phyloP scores from a whole-genome alignment of 306 rosid genomes.

The Dicorynia guianensis region DNA sequence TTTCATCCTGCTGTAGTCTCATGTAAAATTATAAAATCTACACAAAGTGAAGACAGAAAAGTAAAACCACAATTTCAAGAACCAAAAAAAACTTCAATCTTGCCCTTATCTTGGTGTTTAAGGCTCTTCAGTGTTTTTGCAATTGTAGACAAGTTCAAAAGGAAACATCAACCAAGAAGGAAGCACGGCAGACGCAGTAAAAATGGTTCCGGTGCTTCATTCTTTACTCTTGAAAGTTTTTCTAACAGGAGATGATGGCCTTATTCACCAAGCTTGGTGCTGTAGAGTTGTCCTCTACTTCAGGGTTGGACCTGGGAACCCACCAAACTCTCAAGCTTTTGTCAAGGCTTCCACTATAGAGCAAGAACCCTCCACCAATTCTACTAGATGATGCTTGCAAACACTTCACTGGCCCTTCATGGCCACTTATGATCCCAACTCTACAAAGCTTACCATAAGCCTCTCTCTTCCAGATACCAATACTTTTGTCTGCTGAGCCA shows the following conservation, averaged over 20 bases:
- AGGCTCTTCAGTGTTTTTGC: constrained; percentile 27
- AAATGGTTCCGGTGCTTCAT: constrained; percentile 52
- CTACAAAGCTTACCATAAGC: constrained; percentile 71
- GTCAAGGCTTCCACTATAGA: constrained; percentile 94
- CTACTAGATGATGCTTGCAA: constrained; percentile 70
- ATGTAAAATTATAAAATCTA: constrained; percentile 11
- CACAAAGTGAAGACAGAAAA: constrained; percentile 32
- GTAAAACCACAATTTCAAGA: constrained; percentile 24
- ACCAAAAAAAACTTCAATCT: constrained; percentile 34
- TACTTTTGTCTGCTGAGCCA: constrained; percentile 91
- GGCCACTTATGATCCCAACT: constrained; percentile 72
- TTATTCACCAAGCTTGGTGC: constrained; percentile 27
- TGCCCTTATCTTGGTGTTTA: constrained; percentile 23
- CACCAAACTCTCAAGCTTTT: constrained; percentile 95
- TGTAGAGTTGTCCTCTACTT: constrained; percentile 31
- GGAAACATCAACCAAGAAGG: constrained; percentile 39
- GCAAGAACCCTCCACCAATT: constrained; percentile 78
- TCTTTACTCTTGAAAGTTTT: constrained; percentile 29
- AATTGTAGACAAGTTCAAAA: constrained; percentile 34
- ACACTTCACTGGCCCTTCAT: constrained; percentile 93
- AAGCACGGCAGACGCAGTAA: constrained; percentile 51
- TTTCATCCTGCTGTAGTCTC: constrained; percentile 40
- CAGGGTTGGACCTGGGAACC: constrained; percentile 64
- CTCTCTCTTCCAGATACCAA: constrained; percentile 83
- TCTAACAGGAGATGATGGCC: constrained; percentile 36